These are phyloP conservation scores for Aureobasidium sp. DNA, from an alignment of 2,329 filamentous ascomycete genomes.

Conservation along the genomic window DNA sequence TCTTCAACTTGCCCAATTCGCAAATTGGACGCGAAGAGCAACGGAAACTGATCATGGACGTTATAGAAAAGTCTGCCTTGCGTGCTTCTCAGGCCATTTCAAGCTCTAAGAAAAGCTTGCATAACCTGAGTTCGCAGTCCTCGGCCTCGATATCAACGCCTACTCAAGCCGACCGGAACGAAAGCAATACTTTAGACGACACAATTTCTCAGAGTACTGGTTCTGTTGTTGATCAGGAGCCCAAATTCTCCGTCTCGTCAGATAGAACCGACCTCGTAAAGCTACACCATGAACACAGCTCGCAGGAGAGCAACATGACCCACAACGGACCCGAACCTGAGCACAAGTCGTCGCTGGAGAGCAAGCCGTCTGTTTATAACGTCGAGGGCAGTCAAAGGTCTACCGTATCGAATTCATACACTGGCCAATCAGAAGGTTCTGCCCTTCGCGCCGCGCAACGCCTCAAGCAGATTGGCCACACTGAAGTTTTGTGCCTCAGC, in stretches of 20 bases:
- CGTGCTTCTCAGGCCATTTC: conserved; percentile 44
- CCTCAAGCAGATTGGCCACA: conserved; percentile 48
- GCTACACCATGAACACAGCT: conserved; percentile 19
- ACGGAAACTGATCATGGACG: conserved; percentile 59
- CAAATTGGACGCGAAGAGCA: conserved; percentile 78
- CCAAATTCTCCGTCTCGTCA: not conserved
- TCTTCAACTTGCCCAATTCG: conserved; percentile 74
- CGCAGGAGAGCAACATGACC: conserved; percentile 21
- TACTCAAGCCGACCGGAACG: conserved; percentile 25
- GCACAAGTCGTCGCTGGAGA: conserved; percentile 17
- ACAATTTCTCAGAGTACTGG: conserved; percentile 39
- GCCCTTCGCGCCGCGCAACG: conserved; percentile 39
- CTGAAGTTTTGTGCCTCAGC: conserved; percentile 52
- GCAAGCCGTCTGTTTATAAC: conserved; percentile 1
- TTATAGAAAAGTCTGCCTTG: conserved; percentile 70
- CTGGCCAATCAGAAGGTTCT: conserved; percentile 14
- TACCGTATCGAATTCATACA: not conserved
- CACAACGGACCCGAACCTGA: not conserved
- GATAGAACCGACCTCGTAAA: conserved; percentile 10
- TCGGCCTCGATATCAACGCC: conserved; percentile 21
- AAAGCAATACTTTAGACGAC: conserved; percentile 33
- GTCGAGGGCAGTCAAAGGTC: conserved; percentile 7
- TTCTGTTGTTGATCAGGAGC: conserved; percentile 13
- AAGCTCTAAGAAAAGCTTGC: conserved; percentile 35
- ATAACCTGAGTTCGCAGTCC: conserved; percentile 43